These are phyloP conservation scores for Cladosporium sp. DNA, from an alignment of 2,329 filamentous ascomycete species.

Conservation along the genomic window DNA sequence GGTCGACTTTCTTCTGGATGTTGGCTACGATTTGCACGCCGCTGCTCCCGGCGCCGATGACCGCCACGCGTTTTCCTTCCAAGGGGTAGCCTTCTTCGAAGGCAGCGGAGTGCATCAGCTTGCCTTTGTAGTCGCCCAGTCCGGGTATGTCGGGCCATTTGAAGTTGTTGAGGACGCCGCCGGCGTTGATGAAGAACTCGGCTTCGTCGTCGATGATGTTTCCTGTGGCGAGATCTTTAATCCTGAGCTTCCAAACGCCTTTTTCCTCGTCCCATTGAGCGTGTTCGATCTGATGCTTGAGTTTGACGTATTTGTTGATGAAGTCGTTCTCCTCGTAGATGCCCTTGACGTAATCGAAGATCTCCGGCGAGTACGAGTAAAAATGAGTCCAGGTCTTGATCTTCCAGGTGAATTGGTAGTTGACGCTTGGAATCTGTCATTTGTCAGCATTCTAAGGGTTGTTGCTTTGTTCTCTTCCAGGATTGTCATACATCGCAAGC, in stretches of 20 bases:
- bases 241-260: conserved; percentile 37
- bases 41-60: conserved; percentile 39
- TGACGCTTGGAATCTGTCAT: conserved; percentile 39
- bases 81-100: conserved; percentile 40
- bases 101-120: conserved; percentile 40
- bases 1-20: conserved; percentile 35
- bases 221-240: conserved; percentile 33
- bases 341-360: conserved; percentile 46
- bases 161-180: conserved; percentile 42
- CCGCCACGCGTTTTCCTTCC: conserved; percentile 38
- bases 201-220: conserved; percentile 30
- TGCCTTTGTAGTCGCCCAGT: conserved; percentile 40
- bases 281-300: conserved; percentile 42
- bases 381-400: conserved; percentile 47
- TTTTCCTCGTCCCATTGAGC: conserved; percentile 42
- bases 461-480: neutral
- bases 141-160: conserved; percentile 43
- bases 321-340: conserved; percentile 43
- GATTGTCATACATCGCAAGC: conserved; percentile 34
- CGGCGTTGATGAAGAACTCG: conserved; percentile 42
- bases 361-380: conserved; percentile 46
- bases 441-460: neutral
- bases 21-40: conserved; percentile 43
- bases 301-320: conserved; percentile 43
- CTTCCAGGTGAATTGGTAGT: conserved; percentile 50